Evolutionary conservation across 192 early-diverging fungal genomes (phyloP), one percentile per base, ranked within the genome.

Genomic region (Diversispora eburnea): DNA sequence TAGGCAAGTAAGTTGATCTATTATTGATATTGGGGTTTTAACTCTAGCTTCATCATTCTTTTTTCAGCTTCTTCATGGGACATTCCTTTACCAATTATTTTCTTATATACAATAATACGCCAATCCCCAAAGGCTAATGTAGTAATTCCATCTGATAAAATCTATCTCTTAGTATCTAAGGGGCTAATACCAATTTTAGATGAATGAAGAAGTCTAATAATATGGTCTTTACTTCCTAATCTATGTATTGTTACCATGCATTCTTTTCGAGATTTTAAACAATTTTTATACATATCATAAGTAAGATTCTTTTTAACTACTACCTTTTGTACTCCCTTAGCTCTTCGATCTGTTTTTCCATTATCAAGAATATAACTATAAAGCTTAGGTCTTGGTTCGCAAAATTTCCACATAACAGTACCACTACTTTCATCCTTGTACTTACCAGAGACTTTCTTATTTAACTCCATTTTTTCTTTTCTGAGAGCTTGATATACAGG

Each of bases 121-220:
- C 64, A 66, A 48, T 66, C 64, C 46, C 64, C 64, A 48, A 48
- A 48, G 17, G 64, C 64, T 43, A 41, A 66, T 66, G 64, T 66
- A n/a, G 64, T 66, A 66, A 66, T 48, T 15, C 64, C 1, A n/a
- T 66, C 17, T 8, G 42, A 46, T 22, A 66, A 22, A 20, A 66
- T 66, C 64, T 43, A 66, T 1, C 64, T 22, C 47, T 66, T 66
- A 17, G 64, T 45, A 43, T 66, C 64, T 45, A 66, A 12, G 5
- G 64, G 64, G 22, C 59, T 60, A 39, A n/a, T n/a, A n/a, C n/a
- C n/a, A n/a, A n/a, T n/a, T n/a, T n/a, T n/a, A n/a, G n/a, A n/a
- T n/a, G n/a, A 60, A 39, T 5, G 22, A 20, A 39, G 39, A 33
- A 8, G 19, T 60, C 39, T 20, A 19, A 60, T 60, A 60, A 60